Conservation (phyloP, 2,329 filamentous ascomycete species). For the Cladosporium sp. region DNA sequence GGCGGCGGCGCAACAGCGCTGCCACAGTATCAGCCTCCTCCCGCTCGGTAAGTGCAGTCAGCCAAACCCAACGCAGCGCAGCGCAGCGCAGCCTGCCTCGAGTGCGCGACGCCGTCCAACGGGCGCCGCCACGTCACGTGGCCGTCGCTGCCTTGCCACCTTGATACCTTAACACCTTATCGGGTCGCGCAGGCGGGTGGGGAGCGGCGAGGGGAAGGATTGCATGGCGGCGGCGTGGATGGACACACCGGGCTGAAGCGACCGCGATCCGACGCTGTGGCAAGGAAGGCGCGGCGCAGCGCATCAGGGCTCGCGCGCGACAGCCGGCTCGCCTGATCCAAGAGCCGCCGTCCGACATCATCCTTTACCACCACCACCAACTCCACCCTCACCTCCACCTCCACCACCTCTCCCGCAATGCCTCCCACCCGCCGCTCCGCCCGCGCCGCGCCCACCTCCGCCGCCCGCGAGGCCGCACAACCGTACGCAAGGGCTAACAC, state of each 20-base stretch:
- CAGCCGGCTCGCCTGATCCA: neutral
- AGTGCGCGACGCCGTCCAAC: too few relatives aligned
- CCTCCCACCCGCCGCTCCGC: constrained; percentile 28
- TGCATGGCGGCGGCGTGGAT: too few relatives aligned
- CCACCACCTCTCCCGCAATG: constrained; percentile 18
- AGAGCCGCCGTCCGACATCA: neutral
- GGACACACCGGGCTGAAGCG: constrained; percentile 3
- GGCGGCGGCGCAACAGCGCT: constrained; percentile 16
- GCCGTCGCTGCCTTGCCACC: neutral
- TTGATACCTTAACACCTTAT: too few relatives aligned
- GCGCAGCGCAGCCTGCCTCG: neutral
- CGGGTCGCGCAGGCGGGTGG: neutral
- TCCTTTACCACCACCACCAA: neutral
- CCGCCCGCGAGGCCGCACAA: constrained; percentile 16
- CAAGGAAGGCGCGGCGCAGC: constrained; percentile 7
- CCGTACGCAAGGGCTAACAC: constrained; percentile 20
- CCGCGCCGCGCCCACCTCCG: constrained; percentile 20
- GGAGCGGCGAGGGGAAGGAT: too few relatives aligned
- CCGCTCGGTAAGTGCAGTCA: constrained; percentile 12
- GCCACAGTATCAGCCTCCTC: constrained; percentile 25
- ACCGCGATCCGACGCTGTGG: constrained; percentile 7
- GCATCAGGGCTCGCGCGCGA: neutral
- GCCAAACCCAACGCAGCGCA: neutral
- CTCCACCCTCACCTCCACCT: neutral
- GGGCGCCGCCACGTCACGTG: neutral